Base-by-base conservation (phyloP, 78 protist genomes). In the Polysphondylium violaceum region DNA sequence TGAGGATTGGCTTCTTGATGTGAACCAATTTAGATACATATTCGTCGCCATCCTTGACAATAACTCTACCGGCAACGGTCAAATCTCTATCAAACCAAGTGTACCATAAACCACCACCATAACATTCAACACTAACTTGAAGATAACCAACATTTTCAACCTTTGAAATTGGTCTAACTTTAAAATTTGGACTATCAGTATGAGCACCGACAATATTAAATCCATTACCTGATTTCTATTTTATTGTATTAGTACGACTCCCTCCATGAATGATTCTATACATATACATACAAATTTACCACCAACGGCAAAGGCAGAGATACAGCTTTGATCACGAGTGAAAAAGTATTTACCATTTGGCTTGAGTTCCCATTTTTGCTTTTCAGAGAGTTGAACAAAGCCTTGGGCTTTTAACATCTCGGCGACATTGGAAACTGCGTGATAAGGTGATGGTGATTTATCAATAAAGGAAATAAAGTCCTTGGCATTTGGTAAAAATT, bases 1-100 rank as follows among this genome's bases (percentile, higher is more conserved):
- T 59, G 53, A 91, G 85, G 12, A 91, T 47, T 67, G 95, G 77
- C 29, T 83, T 40, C 44, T 86, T 79, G 9, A 93, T 59, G 23
- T 79, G 95, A 12, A 93, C 91, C 65, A 91, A 81, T 51, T 60
- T 91, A 27, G 85, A 65, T 31, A 72, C 90, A 65, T 53, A 91
- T 29, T 44, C 47, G 21, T 78, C 75, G 3, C 89, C 87, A 14
- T 53, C 95, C 31, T 86, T 44, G 36, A 95, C 94, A 27, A 89
- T 67, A 33, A 95, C 98, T 33, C 98, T 91, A 31, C 98, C 98
- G 16, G 98, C 98, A 4, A 98, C 59, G 14, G 96, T 64, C 41
- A 98, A 86, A 74, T 98, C 98, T 12, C 99, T 85, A 68, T 98
- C 99, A 61, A 97, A 96, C 99, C 99, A 98, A 36, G 99, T 97